phyloP scores from a whole-genome alignment of 768 basidiomycete species.

The Mycena vitilis region DNA sequence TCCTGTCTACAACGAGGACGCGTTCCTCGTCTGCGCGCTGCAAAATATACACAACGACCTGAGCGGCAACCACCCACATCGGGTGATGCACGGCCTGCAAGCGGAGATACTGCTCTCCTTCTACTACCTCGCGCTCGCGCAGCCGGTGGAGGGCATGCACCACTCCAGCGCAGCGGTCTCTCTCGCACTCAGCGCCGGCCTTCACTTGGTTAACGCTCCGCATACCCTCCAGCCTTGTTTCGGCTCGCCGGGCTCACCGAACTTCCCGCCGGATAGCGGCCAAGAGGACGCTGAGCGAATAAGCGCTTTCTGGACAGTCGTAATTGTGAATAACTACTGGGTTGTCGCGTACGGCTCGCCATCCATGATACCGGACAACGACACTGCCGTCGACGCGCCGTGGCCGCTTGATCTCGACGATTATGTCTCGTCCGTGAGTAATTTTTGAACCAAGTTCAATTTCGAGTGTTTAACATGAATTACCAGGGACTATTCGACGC shows the following conservation, averaged over 20 bases:
- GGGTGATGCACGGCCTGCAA: slow-evolving; percentile 22
- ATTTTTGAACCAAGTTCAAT: not conserved
- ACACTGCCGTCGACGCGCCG: slow-evolving; percentile 46
- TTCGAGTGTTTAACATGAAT: not conserved
- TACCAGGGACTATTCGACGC: slow-evolving; percentile 5
- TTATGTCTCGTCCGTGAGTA: slow-evolving; percentile 30
- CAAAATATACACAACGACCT: slow-evolving; percentile 13
- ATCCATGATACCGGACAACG: slow-evolving; percentile 51
- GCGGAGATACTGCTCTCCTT: slow-evolving; percentile 15
- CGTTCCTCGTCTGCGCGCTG: not conserved
- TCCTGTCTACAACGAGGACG: slow-evolving; percentile 7
- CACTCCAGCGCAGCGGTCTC: slow-evolving; percentile 18
- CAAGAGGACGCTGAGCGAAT: slow-evolving; percentile 44
- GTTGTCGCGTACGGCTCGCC: slow-evolving; percentile 55
- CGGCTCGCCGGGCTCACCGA: not conserved
- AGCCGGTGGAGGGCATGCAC: slow-evolving; percentile 19
- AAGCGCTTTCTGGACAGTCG: slow-evolving; percentile 47
- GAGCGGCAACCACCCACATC: not conserved
- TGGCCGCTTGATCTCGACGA: slow-evolving; percentile 45
- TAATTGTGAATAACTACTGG: slow-evolving; percentile 59
- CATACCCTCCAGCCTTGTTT: not conserved
- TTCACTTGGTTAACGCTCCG: not conserved
- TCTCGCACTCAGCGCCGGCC: slow-evolving; percentile 8
- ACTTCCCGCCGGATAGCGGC: not conserved
- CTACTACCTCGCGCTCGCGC: slow-evolving; percentile 21